Conservation (phyloP, 1,139 yeast genomes). For the Diutina catenulata region DNA sequence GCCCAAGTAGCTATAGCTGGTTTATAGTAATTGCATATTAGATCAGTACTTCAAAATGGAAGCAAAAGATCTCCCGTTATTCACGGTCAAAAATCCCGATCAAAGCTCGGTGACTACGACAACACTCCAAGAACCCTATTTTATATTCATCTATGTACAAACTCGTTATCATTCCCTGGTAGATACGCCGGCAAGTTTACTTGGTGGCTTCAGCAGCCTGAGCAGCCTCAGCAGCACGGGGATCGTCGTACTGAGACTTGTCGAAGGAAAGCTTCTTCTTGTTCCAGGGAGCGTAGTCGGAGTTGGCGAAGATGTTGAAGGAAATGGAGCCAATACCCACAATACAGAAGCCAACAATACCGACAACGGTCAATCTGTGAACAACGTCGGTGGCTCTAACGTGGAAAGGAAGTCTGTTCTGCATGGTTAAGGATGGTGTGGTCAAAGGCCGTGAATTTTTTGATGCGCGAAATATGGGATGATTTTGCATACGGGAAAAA, state of each 20-base stretch:
- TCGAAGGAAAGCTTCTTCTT: slow-evolving; percentile 28
- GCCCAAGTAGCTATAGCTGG: slow-evolving; percentile 6
- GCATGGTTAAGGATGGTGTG: background rate
- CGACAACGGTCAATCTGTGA: slow-evolving; percentile 73
- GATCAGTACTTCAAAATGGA: too few species aligned
- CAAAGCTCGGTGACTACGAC: too few species aligned
- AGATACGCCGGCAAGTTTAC: too few species aligned
- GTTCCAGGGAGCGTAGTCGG: slow-evolving; percentile 34
- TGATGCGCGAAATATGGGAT: too few species aligned
- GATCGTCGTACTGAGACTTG: slow-evolving; percentile 20
- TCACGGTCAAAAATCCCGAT: too few species aligned
- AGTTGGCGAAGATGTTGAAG: slow-evolving; percentile 51
- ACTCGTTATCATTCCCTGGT: too few species aligned
- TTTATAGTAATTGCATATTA: too few species aligned
- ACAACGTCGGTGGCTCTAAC: slow-evolving; percentile 63
- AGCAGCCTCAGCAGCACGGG: slow-evolving; percentile 10
- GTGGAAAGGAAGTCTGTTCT: slow-evolving; percentile 25
- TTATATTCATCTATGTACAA: too few species aligned
- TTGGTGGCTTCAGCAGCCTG: background rate
- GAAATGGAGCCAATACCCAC: slow-evolving; percentile 45
- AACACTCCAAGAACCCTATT: too few species aligned
- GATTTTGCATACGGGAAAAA: too few species aligned
- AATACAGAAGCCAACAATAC: slow-evolving; percentile 52
- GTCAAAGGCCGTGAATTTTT: background rate
- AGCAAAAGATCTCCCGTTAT: too few species aligned